phyloP scores from a whole-genome alignment of 257 asterid genomes.

The Prunella vulgaris region DNA sequence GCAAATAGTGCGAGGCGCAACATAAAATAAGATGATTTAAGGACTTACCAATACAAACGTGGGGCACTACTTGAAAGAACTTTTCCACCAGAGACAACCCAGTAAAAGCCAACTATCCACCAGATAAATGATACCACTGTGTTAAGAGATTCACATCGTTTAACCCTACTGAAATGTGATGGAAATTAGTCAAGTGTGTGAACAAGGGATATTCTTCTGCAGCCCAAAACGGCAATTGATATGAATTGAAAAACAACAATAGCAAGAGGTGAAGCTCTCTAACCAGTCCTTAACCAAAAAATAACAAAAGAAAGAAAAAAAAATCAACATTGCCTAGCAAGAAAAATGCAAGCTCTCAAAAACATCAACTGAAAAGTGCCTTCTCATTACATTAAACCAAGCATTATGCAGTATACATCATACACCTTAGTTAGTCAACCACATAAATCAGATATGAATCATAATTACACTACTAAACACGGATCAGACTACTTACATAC shows the following conservation, averaged over 20 bases:
- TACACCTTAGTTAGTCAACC: conserved; percentile 5
- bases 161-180: conserved; percentile 47
- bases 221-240: neutral
- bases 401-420: neutral
- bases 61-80: conserved; percentile 66
- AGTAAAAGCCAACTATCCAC: conserved; percentile 96
- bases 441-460: neutral
- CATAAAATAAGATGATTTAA: conserved; percentile 3
- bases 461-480: neutral
- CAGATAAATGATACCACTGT: conserved; percentile 85
- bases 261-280: neutral
- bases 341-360: neutral
- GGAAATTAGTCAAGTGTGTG: conserved; percentile 16
- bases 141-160: conserved; percentile 82
- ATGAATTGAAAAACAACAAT: conserved; percentile 7
- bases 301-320: neutral
- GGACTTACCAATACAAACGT: conserved; percentile 74
- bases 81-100: conserved; percentile 91
- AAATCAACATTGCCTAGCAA: neutral
- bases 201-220: neutral
- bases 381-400: neutral
- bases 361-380: neutral
- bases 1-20: neutral
- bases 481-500: neutral
- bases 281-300: neutral